Conservation (phyloP, 441 rosid genomes). For the Populus hybrid region DNA sequence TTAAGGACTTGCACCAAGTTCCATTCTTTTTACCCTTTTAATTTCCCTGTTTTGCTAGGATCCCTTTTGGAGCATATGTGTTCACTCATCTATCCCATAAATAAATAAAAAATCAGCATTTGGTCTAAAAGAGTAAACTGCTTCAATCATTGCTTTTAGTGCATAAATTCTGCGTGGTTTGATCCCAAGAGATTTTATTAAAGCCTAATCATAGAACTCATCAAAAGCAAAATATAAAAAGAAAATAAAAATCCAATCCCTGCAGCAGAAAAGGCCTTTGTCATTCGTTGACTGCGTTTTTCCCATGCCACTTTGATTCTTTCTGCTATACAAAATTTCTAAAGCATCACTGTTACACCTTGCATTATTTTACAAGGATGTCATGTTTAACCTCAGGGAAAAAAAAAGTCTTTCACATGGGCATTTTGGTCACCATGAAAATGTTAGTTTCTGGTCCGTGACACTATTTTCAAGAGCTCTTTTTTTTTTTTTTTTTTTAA, state of each 20-base stretch:
- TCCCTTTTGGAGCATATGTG: background rate
- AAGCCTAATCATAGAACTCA: constrained; percentile 54
- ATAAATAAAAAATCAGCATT: background rate
- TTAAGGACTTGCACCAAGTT: background rate
- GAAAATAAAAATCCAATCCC: constrained; percentile 10
- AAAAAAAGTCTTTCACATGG: background rate
- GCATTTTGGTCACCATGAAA: no score
- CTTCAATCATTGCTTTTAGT: constrained; percentile 36
- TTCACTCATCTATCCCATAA: background rate
- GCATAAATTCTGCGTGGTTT: constrained; percentile 36
- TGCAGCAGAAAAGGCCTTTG: constrained; percentile 29
- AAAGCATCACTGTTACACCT: constrained; percentile 12
- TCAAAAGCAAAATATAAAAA: background rate
- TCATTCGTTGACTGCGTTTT: constrained; percentile 45
- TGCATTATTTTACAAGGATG: background rate
- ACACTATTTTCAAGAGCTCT: background rate
- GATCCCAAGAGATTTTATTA: constrained; percentile 42
- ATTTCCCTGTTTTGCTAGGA: constrained; percentile 4
- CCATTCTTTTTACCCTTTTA: no score
- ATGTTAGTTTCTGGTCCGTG: background rate
- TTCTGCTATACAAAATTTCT: background rate
- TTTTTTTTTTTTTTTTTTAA: no score
- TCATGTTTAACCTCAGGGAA: background rate
- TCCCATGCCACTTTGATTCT: constrained; percentile 14
- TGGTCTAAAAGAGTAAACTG: constrained; percentile 4